These are phyloP conservation scores for Coccomyxa sp. DNA, from an alignment of 139 green algal species.

Conservation along the genomic window DNA sequence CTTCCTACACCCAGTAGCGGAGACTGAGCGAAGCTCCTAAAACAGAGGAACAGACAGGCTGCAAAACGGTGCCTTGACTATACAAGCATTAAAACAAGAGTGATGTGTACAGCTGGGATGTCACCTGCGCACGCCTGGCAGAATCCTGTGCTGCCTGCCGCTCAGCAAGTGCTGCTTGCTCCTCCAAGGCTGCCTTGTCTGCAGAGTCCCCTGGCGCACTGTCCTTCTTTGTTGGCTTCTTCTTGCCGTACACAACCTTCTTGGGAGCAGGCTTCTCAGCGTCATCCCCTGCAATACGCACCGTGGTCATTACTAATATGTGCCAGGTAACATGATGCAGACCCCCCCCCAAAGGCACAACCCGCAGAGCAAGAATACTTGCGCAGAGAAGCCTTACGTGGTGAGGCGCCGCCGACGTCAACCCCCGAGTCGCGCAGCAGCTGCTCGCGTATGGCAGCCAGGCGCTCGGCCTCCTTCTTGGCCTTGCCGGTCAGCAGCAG, in stretches of 20 bases:
- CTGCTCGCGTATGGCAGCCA: conserved; percentile 80
- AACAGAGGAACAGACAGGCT: no score
- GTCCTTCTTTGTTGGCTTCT: conserved; percentile 56
- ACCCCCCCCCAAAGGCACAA: no score
- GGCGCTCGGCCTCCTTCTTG: conserved; percentile 87
- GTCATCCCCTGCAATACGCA: neutral
- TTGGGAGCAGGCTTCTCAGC: conserved; percentile 38
- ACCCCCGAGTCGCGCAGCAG: conserved; percentile 51
- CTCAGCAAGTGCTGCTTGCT: no score
- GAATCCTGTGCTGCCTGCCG: no score
- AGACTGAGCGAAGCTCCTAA: no score
- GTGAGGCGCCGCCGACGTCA: neutral
- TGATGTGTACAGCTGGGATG: no score
- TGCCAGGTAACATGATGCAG: neutral
- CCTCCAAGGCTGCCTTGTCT: conserved; percentile 9
- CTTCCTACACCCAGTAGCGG: no score
- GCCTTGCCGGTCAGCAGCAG: conserved; percentile 88
- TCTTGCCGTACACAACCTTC: conserved; percentile 62
- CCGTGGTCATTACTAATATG: neutral
- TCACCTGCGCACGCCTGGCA: no score
- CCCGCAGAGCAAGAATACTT: no score
- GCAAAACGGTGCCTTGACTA: no score
- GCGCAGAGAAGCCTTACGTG: no score
- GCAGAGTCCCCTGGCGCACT: neutral
- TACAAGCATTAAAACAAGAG: no score